phyloP scores from a whole-genome alignment of 2,329 filamentous ascomycete species.

The Exophiala sideris region DNA sequence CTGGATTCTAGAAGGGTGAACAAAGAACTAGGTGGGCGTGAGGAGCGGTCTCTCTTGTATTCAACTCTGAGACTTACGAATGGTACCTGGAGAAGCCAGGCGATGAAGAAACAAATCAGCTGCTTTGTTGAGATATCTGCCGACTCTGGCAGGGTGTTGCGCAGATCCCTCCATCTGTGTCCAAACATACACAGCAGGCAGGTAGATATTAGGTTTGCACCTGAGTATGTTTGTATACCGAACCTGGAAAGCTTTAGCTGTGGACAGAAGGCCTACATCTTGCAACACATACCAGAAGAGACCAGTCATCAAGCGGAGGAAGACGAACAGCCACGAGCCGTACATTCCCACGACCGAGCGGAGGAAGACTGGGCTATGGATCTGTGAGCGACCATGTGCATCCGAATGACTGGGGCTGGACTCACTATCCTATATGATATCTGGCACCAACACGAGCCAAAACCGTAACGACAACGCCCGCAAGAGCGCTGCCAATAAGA shows the following conservation, averaged over 20 bases:
- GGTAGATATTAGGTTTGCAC: constrained; percentile 3
- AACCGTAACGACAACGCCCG: neutral
- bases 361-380: neutral
- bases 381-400: neutral
- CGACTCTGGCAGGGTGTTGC: constrained; percentile 1
- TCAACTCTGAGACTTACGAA: constrained; percentile 1
- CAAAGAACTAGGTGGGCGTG: neutral
- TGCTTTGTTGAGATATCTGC: constrained; percentile 4
- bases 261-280: neutral
- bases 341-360: constrained; percentile 5
- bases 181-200: constrained; percentile 6
- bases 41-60: neutral
- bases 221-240: constrained; percentile 4
- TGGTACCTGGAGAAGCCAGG: constrained; percentile 2
- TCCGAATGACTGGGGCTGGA: neutral
- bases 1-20: constrained; percentile 3
- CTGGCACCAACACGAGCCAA: neutral
- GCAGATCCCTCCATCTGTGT: neutral
- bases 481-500: neutral
- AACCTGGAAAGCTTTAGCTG: neutral
- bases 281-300: constrained; percentile 3
- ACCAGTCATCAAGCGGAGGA: constrained; percentile 3
- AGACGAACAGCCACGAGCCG: constrained; percentile 2
- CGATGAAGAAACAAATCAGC: constrained; percentile 5
- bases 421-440: constrained; percentile 1